Percentiles rank a stretch among this genome's conserved stretches.
phyloP scores from a whole-genome alignment of 1,284 basidiomycete species.

The Leccinum olivaceoglutinosum region DNA sequence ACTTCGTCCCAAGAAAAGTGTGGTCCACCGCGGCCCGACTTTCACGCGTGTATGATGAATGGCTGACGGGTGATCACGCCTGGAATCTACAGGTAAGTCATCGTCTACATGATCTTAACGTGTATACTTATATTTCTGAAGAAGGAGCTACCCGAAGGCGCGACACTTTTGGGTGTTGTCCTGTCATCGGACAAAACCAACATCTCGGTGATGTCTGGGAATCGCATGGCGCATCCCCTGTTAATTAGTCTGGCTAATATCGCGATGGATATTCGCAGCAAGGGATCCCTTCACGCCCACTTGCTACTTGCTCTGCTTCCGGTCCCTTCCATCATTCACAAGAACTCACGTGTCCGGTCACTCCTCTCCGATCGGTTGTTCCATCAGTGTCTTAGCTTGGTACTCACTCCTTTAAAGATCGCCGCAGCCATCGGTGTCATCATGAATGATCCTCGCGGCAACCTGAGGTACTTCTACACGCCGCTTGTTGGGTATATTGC shows the following conservation, averaged over 20 bases:
- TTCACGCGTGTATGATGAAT: background rate
- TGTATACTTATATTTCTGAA: background rate
- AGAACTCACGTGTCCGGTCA: background rate
- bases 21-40: background rate
- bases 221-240: background rate
- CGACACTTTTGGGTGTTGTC: background rate
- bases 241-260: background rate
- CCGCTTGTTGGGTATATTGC: background rate
- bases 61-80: background rate
- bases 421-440: background rate
- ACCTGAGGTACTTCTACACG: background rate
- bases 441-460: background rate
- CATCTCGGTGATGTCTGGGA: background rate
- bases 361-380: background rate
- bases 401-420: background rate
- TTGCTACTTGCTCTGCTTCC: background rate
- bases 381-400: background rate
- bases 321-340: background rate
- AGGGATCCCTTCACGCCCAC: background rate
- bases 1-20: background rate
- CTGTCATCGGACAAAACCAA: background rate
- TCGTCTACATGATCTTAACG: background rate
- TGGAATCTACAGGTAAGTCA: background rate
- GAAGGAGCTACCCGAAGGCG: background rate
- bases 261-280: background rate